These are phyloP conservation scores for Pseudozyma sp. DNA, from an alignment of 1,284 basidiomycete genomes.

Conservation along the genomic window DNA sequence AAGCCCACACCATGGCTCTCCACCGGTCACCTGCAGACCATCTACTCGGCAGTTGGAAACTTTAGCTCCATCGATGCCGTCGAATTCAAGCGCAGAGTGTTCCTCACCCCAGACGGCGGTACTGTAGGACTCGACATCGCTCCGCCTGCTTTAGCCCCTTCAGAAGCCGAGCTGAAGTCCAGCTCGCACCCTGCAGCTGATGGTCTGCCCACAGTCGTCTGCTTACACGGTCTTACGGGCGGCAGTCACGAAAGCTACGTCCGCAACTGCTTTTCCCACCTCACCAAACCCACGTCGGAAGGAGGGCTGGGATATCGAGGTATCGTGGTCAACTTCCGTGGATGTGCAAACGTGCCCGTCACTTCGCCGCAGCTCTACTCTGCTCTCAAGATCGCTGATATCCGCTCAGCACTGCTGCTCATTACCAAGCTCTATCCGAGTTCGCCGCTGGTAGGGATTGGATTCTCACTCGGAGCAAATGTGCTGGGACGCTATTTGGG, in stretches of 20 bases:
- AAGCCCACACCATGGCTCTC: slow-evolving; percentile 56
- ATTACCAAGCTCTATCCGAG: slow-evolving; percentile 80
- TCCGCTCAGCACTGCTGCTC: slow-evolving; percentile 83
- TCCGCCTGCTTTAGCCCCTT: slow-evolving; percentile 41
- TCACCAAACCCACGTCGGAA: slow-evolving; percentile 53
- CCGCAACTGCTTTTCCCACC: slow-evolving; percentile 56
- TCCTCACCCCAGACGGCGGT: slow-evolving; percentile 65
- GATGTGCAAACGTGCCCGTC: slow-evolving; percentile 88
- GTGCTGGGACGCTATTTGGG: slow-evolving; percentile 91
- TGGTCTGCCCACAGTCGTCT: slow-evolving; percentile 58
- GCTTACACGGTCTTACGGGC: slow-evolving; percentile 66
- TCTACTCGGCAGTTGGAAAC: slow-evolving; percentile 60
- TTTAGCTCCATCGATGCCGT: slow-evolving; percentile 56
- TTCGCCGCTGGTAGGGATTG: slow-evolving; percentile 85
- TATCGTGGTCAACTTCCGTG: slow-evolving; percentile 75
- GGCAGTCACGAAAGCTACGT: slow-evolving; percentile 66
- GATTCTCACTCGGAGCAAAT: slow-evolving; percentile 94
- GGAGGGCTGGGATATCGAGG: slow-evolving; percentile 74
- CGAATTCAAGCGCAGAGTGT: slow-evolving; percentile 58
- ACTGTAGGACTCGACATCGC: slow-evolving; percentile 62
- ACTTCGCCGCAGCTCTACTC: slow-evolving; percentile 82
- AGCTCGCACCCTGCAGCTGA: slow-evolving; percentile 22
- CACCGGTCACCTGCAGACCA: slow-evolving; percentile 64
- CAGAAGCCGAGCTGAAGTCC: slow-evolving; percentile 31
- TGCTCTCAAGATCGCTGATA: slow-evolving; percentile 81